Base-by-base conservation (phyloP, 75 land plant genomes). In the Cupressus sempervirens region DNA sequence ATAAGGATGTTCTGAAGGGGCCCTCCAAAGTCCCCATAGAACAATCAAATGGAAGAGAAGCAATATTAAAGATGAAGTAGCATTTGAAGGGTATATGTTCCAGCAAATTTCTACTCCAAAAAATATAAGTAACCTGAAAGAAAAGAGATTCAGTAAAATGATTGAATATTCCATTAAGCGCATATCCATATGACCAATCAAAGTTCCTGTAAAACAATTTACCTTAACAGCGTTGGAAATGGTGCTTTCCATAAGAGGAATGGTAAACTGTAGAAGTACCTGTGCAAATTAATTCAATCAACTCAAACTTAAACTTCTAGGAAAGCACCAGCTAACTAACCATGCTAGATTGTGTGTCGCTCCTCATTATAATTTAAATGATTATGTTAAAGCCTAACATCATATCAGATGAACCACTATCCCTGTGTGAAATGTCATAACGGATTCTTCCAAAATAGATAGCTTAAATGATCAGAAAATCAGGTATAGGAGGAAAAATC, bases 181-280 rank as follows among this genome's bases (percentile, higher is more conserved):
- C 29, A 45, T 79, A 3, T 23, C 12, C 12, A 12, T 11, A 18
- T 29, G 26, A 23, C 50, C 50, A n/a, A 45, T 41, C 30, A 41
- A 43, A 79, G 26, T n/a, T 7, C 11, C 12, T n/a, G 46, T 79
- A 43, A 79, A 79, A 76, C 7, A 79, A 40, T 45, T 79, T 83
- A 96, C 99, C 97, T 89, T 32, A 94, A 7, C 3, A 85, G 80
- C 50, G 92, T 93, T 62, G 96, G 94, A 83, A 92, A 97, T 50
- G 90, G 74, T 35, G 96, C 88, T 83, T 88, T 93, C 99, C 99
- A 97, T 82, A 97, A 86, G 14, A 97, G 91, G 85, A 87, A 97
- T 54, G 99, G 99, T 84, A 97, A 83, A 82, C 93, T 91, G 85
- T 89, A 93, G 90, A 97, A 97, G 82, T 97, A 97, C 98, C 98